Evolutionary conservation across 2,329 filamentous ascomycete species (phyloP), one percentile per base, ranked within the genome.

Genomic region (Penicillium brevicompactum): DNA sequence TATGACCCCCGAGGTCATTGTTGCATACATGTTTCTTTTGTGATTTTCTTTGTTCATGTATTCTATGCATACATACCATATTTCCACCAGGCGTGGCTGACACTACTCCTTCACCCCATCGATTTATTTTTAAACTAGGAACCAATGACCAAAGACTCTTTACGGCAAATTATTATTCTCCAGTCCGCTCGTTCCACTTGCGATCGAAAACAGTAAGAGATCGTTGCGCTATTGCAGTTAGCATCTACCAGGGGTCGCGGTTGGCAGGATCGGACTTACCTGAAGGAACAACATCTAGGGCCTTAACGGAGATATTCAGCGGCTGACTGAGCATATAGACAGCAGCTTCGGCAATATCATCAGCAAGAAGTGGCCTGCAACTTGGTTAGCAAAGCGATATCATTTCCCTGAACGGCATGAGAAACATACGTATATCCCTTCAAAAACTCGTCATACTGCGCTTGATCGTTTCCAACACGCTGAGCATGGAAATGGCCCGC

Each of bases 401-500:
- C 14, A 7, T 27, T 46, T 24, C 30, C 13, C 34, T n/a, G 48
- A 7, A 16, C 14, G 37, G 21, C n/a, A n/a, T 2, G 7, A 43
- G 30, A 44, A 18, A 52, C 55, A 42, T 52, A 59, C 62, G 76
- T 72, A 49, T 73, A 80, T 0, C 80, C 79, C 1, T 75, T 61
- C 58, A 81, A 74, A 55, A 81, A 81, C 0, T 64, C 67, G 27
- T 79, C 69, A 43, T 78, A 77, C 57, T 71, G 68, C 9, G 67
- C 60, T 51, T 75, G 70, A 55, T 81, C 77, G 57, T 74, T 74
- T 0, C 75, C 74, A 1, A 82, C 77, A 14, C 79, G 65, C 49
- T 75, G 74, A 41, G 72, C 65, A 57, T 82, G 80, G 46, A 82
- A 82, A 55, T 81, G 70, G 0, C 77, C 81, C 4, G 74, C 75